Percentiles rank a stretch among this genome's conserved stretches.
Evolutionary conservation across 2,329 filamentous ascomycete species (phyloP).

Genomic region (Phaeosphaeriaceae sp.): DNA sequence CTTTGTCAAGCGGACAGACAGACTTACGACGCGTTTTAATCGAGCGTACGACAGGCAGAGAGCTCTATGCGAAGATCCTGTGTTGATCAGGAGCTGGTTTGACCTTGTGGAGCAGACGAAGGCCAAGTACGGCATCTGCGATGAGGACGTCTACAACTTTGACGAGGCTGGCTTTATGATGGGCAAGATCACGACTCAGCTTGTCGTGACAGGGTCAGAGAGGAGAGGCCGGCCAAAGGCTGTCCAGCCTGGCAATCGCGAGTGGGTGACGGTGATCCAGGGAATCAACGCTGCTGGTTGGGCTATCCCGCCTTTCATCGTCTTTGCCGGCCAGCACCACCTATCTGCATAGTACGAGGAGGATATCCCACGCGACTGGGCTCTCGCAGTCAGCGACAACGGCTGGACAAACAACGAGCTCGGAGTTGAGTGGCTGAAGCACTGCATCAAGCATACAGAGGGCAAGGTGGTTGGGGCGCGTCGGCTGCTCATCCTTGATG

Average conservation of each 20-base stretch:
- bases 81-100: too few species aligned
- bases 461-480: conserved; percentile 8
- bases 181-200: too few species aligned
- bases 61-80: too few species aligned
- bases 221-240: not conserved
- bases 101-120: too few species aligned
- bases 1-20: too few species aligned
- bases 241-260: conserved; percentile 8
- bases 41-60: too few species aligned
- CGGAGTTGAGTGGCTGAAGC: conserved; percentile 27
- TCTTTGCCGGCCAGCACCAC: conserved; percentile 9
- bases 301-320: conserved; percentile 10
- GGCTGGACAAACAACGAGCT: conserved; percentile 43
- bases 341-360: conserved; percentile 8
- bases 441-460: conserved; percentile 14
- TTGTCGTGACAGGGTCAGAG: too few species aligned
- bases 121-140: too few species aligned
- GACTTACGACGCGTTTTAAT: too few species aligned
- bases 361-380: conserved; percentile 21
- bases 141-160: too few species aligned
- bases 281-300: conserved; percentile 8
- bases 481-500: conserved; percentile 16
- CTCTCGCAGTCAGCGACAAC: too few species aligned
- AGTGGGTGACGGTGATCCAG: conserved; percentile 9
- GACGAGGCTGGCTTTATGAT: too few species aligned